Evolutionary conservation across 805 yeast species (phyloP).

Genomic region (Torulaspora gathmanii): DNA sequence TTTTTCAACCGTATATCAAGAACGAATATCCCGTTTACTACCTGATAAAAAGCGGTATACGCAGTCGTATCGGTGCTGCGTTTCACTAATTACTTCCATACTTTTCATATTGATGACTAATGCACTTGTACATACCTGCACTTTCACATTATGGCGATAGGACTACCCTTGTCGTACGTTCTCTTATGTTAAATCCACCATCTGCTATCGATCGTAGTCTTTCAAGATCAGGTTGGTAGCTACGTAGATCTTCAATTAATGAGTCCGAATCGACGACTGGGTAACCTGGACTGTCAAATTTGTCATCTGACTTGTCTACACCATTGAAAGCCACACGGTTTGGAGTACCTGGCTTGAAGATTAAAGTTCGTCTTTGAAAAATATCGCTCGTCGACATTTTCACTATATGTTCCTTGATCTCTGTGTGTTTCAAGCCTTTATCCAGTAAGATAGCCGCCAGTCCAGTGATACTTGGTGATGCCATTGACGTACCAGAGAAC

Average conservation of each 20-base stretch:
- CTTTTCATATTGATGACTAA: conserved; percentile 15
- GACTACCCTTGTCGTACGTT: neutral
- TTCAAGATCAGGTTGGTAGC: conserved; percentile 10
- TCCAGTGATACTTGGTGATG: conserved; percentile 72
- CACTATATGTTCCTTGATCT: conserved; percentile 42
- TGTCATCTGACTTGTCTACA: conserved; percentile 32
- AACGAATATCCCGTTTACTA: neutral
- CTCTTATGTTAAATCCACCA: conserved; percentile 7
- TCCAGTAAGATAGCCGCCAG: conserved; percentile 52
- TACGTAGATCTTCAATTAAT: conserved; percentile 20
- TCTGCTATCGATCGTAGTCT: conserved; percentile 3
- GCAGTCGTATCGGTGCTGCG: conserved; percentile 8
- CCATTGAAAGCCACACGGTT: conserved; percentile 49
- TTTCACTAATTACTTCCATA: conserved; percentile 6
- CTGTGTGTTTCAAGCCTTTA: conserved; percentile 43
- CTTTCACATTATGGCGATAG: conserved; percentile 1
- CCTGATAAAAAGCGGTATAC: conserved; percentile 6
- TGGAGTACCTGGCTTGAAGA: conserved; percentile 52
- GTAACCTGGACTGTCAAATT: conserved; percentile 24
- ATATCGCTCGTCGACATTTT: conserved; percentile 44
- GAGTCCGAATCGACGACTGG: conserved; percentile 25
- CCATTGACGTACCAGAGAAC: conserved; percentile 78
- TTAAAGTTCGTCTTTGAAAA: conserved; percentile 44
- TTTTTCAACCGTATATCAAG: neutral
- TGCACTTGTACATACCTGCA: conserved; percentile 24